phyloP scores from a whole-genome alignment of 768 basidiomycete species.

The Russula foetens region DNA sequence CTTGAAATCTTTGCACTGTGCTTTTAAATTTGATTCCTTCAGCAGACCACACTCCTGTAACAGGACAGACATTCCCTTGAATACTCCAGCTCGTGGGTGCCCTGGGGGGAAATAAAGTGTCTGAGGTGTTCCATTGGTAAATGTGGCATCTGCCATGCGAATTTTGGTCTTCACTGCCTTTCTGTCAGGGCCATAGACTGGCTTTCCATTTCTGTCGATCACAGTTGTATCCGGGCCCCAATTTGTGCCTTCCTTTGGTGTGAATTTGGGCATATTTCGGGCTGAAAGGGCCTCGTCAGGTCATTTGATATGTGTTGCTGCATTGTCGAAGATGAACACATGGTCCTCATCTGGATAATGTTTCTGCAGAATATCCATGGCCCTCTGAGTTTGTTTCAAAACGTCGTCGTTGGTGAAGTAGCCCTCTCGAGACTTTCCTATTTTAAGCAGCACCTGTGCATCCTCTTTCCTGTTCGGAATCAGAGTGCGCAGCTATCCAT shows the following conservation, averaged over 20 bases:
- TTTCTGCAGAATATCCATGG: background rate
- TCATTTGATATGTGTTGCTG: background rate
- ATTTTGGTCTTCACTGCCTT: background rate
- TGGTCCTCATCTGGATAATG: background rate
- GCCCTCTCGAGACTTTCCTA: background rate
- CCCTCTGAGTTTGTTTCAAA: fast-evolving
- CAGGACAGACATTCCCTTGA: background rate
- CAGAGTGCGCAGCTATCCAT: background rate
- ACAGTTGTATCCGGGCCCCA: background rate
- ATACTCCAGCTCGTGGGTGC: background rate
- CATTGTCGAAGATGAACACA: background rate
- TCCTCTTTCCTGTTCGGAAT: too few species aligned
- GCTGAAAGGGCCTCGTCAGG: background rate
- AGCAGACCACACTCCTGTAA: background rate
- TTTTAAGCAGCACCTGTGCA: too few species aligned
- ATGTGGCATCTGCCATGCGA: background rate
- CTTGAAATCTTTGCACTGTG: too few species aligned
- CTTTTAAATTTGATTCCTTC: too few species aligned
- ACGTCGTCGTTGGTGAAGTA: background rate
- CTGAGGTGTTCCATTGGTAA: background rate
- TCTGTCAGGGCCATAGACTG: background rate
- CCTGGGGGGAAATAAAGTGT: background rate
- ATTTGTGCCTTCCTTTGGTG: background rate
- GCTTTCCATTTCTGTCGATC: background rate
- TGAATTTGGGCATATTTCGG: background rate